phyloP scores from a whole-genome alignment of 2,329 filamentous ascomycete genomes.

The Ophiostoma ulmi region DNA sequence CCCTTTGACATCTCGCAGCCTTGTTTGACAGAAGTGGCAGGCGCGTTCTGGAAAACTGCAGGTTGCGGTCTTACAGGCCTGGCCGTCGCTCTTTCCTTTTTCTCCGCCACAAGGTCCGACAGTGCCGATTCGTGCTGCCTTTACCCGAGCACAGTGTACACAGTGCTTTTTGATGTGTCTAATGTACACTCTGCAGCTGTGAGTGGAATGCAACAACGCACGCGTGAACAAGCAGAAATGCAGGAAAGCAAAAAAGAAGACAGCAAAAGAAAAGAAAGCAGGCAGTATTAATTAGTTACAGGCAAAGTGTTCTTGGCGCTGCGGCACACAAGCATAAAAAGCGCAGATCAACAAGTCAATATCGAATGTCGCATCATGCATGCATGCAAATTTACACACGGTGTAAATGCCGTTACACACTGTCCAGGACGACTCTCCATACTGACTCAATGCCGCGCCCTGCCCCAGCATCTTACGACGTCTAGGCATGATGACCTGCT shows the following conservation, averaged over 20 bases:
- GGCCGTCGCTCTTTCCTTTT: neutral
- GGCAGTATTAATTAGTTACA: neutral
- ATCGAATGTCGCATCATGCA: neutral
- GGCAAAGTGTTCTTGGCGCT: neutral
- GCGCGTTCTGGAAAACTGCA: neutral
- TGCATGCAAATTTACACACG: neutral
- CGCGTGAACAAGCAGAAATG: neutral
- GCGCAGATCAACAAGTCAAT: neutral
- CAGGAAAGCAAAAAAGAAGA: neutral
- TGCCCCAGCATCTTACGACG: conserved; percentile 7
- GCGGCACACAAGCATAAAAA: conserved; percentile 4
- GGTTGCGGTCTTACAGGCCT: neutral
- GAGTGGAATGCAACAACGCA: neutral
- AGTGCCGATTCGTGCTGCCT: conserved; percentile 5
- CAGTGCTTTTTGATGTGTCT: neutral
- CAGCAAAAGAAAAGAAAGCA: neutral
- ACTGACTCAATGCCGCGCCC: conserved; percentile 1
- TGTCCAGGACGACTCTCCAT: neutral
- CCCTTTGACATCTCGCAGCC: neutral
- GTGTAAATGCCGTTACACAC: neutral
- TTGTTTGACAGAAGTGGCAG: conserved; percentile 8
- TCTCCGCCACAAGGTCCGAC: conserved; percentile 1
- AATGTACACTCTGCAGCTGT: neutral
- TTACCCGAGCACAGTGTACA: neutral
- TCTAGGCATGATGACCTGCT: neutral